phyloP scores from a whole-genome alignment of 148 eudicot genomes.

The Gaultheria prostrata region DNA sequence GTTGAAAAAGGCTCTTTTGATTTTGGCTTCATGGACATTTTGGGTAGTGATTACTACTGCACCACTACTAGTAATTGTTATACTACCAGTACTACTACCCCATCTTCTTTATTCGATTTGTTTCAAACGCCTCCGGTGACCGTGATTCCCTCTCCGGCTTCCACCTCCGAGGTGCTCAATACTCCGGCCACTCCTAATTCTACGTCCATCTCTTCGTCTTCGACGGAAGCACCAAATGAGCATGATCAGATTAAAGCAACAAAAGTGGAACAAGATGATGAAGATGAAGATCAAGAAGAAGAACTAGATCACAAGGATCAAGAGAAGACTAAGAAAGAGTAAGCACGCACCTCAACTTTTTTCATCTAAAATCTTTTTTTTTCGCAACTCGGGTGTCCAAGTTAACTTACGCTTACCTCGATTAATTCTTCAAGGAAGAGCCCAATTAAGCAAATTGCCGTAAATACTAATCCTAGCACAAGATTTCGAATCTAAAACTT shows the following conservation, averaged over 20 bases:
- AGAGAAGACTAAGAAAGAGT: constrained; percentile 57
- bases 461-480: too few species aligned
- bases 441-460: neutral
- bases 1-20: constrained; percentile 21
- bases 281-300: constrained; percentile 20
- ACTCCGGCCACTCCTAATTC: constrained; percentile 65
- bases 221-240: constrained; percentile 41
- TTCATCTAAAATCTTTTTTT: neutral
- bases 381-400: neutral
- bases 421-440: neutral
- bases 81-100: neutral
- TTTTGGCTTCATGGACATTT: constrained; percentile 36
- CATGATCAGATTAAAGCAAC: constrained; percentile 15
- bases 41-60: constrained; percentile 25
- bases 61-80: neutral
- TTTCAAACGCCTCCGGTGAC: constrained; percentile 17
- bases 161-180: constrained; percentile 44
- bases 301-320: constrained; percentile 28
- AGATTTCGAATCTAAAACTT: too few species aligned
- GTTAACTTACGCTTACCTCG: neutral
- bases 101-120: constrained; percentile 41
- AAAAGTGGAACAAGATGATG: constrained; percentile 27
- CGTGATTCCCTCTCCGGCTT: constrained; percentile 9
- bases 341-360: constrained; percentile 22
- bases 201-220: constrained; percentile 60